Evolutionary conservation across 306 rosid species (phyloP), one percentile per base, ranked within the genome.

Genomic region (Argentina anserina): DNA sequence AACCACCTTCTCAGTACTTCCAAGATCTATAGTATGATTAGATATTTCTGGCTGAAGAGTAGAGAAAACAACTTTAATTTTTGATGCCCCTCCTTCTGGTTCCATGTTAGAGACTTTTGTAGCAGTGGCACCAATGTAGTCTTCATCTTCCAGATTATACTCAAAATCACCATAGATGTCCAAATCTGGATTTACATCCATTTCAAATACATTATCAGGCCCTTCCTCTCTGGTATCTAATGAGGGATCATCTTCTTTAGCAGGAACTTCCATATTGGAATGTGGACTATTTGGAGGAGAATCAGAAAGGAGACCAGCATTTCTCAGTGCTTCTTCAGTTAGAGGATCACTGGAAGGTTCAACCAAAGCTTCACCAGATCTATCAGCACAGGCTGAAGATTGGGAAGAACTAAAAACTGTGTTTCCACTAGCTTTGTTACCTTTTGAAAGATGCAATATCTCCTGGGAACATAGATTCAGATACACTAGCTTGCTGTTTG

Each of bases 151-250:
- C 84, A 95, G 85, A 78, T 86, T 91, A 73, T 95, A 95, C 81
- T 91, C 99, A 80, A 94, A 94, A 59, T 94, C 97, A 46, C 99
- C 99, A 83, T 91, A 95, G 55, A 95, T 91, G 81, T 95, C 97
- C 86, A 91, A 78, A 66, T 91, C 97, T 29, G 95, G 90, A 76
- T 79, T 80, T 75, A 72, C 84, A 75, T 86, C 92, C 75, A 89
- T 80, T 67, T 95, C 97, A 42, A 91, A 73, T 66, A 95, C 73
- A 77, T 91, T 83, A 70, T 87, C 90, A 7, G 87, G 89, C 74
- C 81, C 97, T 49, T 80, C 81, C 56, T 68, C 83, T 33, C 59
- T 67, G 40, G 70, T 26, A 42, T 60, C 47, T 56, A 46, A 34
- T 52, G 85, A 70, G 60, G 78, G 42, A 36, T 67, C 84, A 68